Evolutionary conservation across 2,329 filamentous ascomycete species (phyloP).

Genomic region (Hymenoscyphus salicellus): DNA sequence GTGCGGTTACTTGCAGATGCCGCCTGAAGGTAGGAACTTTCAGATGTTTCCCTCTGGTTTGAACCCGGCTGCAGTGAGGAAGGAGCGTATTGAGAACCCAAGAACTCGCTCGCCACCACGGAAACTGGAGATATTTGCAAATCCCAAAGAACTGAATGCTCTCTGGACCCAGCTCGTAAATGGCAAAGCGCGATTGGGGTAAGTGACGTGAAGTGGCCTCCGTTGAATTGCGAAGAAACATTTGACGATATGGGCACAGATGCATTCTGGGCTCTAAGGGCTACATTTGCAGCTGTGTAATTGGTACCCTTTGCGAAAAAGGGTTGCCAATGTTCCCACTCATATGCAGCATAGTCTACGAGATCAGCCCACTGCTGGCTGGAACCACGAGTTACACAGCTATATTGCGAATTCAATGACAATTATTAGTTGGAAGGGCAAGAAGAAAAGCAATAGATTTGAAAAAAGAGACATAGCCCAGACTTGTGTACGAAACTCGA

Average conservation of each 20-base stretch:
- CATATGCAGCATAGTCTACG: slow-evolving; percentile 44
- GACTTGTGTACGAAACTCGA: too few species aligned
- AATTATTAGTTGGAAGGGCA: neutral
- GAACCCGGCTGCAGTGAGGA: slow-evolving; percentile 34
- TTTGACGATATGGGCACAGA: slow-evolving; percentile 31
- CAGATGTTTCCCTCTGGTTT: slow-evolving; percentile 37
- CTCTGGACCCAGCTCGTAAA: slow-evolving; percentile 24
- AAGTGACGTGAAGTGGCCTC: slow-evolving; percentile 16
- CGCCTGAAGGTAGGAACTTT: slow-evolving; percentile 38
- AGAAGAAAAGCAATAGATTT: neutral
- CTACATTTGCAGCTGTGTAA: slow-evolving; percentile 28
- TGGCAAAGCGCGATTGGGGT: slow-evolving; percentile 14
- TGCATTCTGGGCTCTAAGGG: slow-evolving; percentile 32
- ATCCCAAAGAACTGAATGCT: slow-evolving; percentile 43
- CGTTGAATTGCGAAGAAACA: slow-evolving; percentile 30
- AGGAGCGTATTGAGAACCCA: slow-evolving; percentile 38
- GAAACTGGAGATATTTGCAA: slow-evolving; percentile 38
- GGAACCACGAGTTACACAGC: slow-evolving; percentile 14
- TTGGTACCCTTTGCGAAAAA: slow-evolving; percentile 42
- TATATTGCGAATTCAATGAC: slow-evolving; percentile 37
- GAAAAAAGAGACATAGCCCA: too few species aligned
- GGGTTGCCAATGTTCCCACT: slow-evolving; percentile 45
- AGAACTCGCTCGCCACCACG: slow-evolving; percentile 42
- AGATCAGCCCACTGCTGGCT: slow-evolving; percentile 44
- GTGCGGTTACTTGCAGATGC: slow-evolving; percentile 30